Percentiles rank a stretch among this genome's conserved stretches.
Conservation (phyloP, 257 asterid species). For the Perilla frutescens region DNA sequence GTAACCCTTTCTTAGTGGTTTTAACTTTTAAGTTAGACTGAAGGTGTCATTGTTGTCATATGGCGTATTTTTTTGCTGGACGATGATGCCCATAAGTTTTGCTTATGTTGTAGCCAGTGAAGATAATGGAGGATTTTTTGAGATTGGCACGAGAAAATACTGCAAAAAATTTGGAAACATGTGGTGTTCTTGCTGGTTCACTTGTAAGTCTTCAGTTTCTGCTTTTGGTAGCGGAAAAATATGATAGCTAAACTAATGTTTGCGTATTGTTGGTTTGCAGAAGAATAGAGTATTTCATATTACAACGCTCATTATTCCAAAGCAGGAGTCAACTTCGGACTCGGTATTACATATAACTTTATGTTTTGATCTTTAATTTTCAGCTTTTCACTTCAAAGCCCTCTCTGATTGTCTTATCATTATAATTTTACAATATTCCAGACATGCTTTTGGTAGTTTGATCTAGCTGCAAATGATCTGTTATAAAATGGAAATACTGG, state of each 20-base stretch:
- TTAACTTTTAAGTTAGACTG: constrained; percentile 14
- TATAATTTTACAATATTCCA: neutral
- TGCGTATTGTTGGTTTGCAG: constrained; percentile 58
- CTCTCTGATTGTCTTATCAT: neutral
- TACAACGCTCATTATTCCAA: constrained; percentile 86
- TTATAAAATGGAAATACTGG: neutral
- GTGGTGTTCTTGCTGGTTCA: constrained; percentile 97
- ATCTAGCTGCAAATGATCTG: constrained; percentile 17
- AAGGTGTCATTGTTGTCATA: neutral
- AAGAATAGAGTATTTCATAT: constrained; percentile 81
- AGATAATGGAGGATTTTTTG: constrained; percentile 88
- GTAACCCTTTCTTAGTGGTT: constrained; percentile 14
- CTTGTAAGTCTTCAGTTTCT: constrained; percentile 60
- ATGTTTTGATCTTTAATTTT: constrained; percentile 27
- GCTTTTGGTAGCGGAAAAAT: constrained; percentile 19
- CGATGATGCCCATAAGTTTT: constrained; percentile 33
- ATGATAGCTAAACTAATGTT: constrained; percentile 33
- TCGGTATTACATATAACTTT: constrained; percentile 54
- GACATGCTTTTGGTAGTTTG: constrained; percentile 10
- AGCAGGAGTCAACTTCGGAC: constrained; percentile 98
- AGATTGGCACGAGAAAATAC: constrained; percentile 87
- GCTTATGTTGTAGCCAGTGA: constrained; percentile 70
- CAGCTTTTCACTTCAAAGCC: constrained; percentile 28
- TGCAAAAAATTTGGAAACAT: constrained; percentile 78
- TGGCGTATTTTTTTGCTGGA: constrained; percentile 15